phyloP scores from a whole-genome alignment of 2,329 filamentous ascomycete genomes.

The Pseudocercospora macadamiae region DNA sequence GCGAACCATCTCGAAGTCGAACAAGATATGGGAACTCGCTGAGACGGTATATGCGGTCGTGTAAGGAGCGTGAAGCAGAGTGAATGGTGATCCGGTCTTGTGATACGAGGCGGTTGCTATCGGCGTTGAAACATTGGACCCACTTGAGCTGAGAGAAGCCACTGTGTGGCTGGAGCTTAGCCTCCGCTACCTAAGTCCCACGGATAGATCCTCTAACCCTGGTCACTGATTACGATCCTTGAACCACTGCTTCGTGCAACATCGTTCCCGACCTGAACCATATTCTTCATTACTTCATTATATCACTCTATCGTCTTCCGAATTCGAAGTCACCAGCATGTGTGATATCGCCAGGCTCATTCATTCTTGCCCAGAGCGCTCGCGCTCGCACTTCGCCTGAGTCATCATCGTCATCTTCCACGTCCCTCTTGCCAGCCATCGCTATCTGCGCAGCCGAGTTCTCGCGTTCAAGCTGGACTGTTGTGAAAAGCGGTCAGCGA shows the following conservation, averaged over 20 bases:
- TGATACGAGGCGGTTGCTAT: background rate
- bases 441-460: constrained; percentile 20
- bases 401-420: constrained; percentile 7
- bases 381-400: too few species aligned
- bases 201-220: too few species aligned
- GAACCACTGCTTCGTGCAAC: too few species aligned
- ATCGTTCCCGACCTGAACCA: too few species aligned
- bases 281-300: background rate
- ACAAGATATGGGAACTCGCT: too few species aligned
- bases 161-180: too few species aligned
- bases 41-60: background rate
- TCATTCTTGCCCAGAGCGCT: constrained; percentile 16
- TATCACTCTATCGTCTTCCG: too few species aligned
- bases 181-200: too few species aligned
- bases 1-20: constrained; percentile 30
- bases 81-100: background rate
- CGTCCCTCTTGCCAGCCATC: constrained; percentile 4
- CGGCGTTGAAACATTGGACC: too few species aligned
- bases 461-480: constrained; percentile 18
- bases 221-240: too few species aligned
- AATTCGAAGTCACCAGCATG: constrained; percentile 14
- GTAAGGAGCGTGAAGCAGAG: background rate
- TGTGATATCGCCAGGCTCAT: constrained; percentile 11
- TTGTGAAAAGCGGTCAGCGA: background rate
- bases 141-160: too few species aligned